A percentile compares a stretch with the other conserved stretches of the same genome.
These are phyloP conservation scores for Phytophthora cactorum DNA, from an alignment of 352 stramenopile species.

Conservation along the genomic window DNA sequence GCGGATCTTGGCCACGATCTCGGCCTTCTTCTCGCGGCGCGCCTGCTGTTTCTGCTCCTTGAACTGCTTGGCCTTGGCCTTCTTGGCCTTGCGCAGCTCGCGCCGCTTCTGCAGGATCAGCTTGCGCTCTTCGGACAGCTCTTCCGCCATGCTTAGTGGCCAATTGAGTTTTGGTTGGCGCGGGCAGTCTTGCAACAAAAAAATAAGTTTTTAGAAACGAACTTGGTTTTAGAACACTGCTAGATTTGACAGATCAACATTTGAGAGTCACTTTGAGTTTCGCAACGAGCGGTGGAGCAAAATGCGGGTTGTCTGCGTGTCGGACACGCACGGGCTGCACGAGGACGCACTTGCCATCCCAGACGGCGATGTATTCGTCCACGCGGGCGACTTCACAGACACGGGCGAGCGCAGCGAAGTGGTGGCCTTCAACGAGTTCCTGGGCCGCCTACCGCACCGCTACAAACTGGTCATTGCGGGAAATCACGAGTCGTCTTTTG, in stretches of 20 bases:
- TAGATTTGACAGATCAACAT: too few relatives aligned
- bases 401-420: conserved; percentile 69
- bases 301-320: conserved; percentile 79
- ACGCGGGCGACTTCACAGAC: conserved; percentile 91
- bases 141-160: conserved; percentile 14
- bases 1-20: conserved; percentile 80
- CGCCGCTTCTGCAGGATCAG: conserved; percentile 59
- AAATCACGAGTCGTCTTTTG: conserved; percentile 88
- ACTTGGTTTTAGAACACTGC: too few relatives aligned
- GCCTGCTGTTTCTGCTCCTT: conserved; percentile 70
- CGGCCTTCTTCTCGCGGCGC: conserved; percentile 76
- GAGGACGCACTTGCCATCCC: conserved; percentile 72
- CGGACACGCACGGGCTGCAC: conserved; percentile 79
- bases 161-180: conserved; percentile 4
- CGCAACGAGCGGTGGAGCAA: too few relatives aligned
- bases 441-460: conserved; percentile 67
- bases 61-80: conserved; percentile 69
- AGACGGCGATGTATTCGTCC: conserved; percentile 85
- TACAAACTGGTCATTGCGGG: conserved; percentile 85
- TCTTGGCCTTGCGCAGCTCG: conserved; percentile 84
- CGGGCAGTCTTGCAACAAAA: too few relatives aligned
- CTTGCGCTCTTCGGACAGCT: conserved; percentile 39
- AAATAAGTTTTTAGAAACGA: too few relatives aligned
- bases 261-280: too few relatives aligned
- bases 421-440: conserved; percentile 74